Evolutionary conservation across 2,329 filamentous ascomycete genomes (phyloP).

Genomic region (Cylindrodendrum hubeiense): DNA sequence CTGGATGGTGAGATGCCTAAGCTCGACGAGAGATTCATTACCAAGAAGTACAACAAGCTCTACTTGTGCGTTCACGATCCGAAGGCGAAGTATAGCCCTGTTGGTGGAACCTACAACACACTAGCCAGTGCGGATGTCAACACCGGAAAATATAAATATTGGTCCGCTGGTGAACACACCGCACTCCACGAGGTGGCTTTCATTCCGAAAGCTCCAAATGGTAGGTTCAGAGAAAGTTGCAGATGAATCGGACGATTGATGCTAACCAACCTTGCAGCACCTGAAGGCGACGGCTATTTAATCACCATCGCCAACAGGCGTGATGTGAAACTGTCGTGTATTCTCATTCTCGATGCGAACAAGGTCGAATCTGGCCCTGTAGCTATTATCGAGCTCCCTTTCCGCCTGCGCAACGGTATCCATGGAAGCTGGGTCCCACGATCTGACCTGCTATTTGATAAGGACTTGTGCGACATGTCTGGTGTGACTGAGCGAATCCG

Average conservation of each 20-base stretch:
- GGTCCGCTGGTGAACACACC: constrained; percentile 2
- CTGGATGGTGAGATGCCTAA: constrained; percentile 5
- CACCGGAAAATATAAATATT: neutral
- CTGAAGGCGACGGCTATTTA: neutral
- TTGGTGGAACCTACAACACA: constrained; percentile 1
- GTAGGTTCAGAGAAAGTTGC: neutral
- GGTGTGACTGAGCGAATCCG: neutral
- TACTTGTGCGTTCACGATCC: constrained; percentile 1
- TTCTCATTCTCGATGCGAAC: neutral
- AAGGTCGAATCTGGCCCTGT: neutral
- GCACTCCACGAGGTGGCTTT: constrained; percentile 2
- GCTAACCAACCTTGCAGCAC: neutral
- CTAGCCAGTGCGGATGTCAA: neutral
- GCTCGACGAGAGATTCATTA: neutral
- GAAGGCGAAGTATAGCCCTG: neutral
- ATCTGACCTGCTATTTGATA: neutral
- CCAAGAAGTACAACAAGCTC: neutral
- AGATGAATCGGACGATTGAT: neutral
- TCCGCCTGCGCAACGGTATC: constrained; percentile 2
- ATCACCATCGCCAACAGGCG: constrained; percentile 1
- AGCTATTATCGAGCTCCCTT: neutral
- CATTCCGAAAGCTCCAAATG: neutral
- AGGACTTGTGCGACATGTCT: neutral
- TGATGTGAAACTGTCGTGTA: neutral
- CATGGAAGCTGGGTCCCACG: constrained; percentile 5